phyloP scores from a whole-genome alignment of 345 rosid species.

The Cardiospermum halicacabum region DNA sequence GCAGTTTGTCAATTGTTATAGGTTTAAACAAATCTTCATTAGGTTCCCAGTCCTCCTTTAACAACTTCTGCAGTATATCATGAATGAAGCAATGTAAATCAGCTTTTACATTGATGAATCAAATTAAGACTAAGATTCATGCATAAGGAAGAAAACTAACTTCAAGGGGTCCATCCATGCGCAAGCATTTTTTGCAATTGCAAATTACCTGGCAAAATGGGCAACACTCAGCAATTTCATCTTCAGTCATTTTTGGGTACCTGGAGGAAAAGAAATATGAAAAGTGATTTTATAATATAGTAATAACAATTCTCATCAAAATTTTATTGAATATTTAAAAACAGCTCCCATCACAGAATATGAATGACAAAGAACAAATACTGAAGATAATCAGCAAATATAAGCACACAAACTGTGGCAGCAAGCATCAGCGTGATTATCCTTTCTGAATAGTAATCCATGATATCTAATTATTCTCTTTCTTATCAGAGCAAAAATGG shows the following conservation, averaged over 20 bases:
- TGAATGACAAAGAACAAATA: constrained; percentile 4
- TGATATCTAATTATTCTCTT: background rate
- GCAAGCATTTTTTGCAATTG: constrained; percentile 69
- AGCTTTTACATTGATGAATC: background rate
- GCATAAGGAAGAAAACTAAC: constrained; percentile 27
- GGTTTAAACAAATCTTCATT: background rate
- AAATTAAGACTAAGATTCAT: background rate
- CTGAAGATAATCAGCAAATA: background rate
- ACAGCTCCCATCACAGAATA: background rate
- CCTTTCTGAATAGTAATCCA: background rate
- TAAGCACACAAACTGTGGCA: background rate
- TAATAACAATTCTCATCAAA: too few relatives aligned
- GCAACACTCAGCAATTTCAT: constrained; percentile 38
- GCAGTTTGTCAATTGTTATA: background rate
- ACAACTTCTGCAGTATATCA: constrained; percentile 18
- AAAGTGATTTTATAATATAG: background rate
- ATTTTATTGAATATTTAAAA: background rate
- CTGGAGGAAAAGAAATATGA: constrained; percentile 15
- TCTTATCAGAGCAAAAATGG: background rate
- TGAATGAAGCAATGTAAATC: background rate
- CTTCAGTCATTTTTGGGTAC: constrained; percentile 45
- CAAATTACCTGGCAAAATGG: constrained; percentile 51
- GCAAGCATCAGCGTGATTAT: background rate
- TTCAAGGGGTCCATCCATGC: constrained; percentile 23
- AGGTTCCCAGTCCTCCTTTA: background rate